These are phyloP conservation scores for Dianthus caryophyllus DNA, from an alignment of 148 eudicot species.

Conservation along the genomic window DNA sequence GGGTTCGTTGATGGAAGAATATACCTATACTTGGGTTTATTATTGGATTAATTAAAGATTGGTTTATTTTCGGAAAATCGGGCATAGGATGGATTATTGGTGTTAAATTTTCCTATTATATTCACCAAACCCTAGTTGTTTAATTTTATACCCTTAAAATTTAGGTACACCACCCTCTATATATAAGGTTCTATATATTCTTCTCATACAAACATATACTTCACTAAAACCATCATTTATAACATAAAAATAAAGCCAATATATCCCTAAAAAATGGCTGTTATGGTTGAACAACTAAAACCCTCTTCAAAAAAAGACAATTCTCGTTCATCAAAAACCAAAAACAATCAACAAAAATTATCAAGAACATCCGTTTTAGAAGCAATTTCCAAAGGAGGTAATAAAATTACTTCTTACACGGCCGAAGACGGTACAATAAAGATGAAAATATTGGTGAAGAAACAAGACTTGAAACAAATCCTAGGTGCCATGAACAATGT, in stretches of 20 bases:
- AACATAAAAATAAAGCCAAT: neutral
- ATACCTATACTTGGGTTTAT: too few relatives aligned
- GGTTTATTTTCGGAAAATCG: too few relatives aligned
- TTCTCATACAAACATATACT: neutral
- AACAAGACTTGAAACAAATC: constrained; percentile 48
- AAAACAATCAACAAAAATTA: constrained; percentile 11
- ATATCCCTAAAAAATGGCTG: constrained; percentile 2
- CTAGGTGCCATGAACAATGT: constrained; percentile 28
- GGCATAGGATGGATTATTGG: too few relatives aligned
- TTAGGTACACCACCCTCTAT: constrained; percentile 20
- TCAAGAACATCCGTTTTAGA: constrained; percentile 28
- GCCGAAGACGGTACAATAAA: constrained; percentile 42
- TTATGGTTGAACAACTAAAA: constrained; percentile 15
- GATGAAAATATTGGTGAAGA: constrained; percentile 52
- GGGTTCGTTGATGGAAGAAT: too few relatives aligned
- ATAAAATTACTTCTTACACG: constrained; percentile 25
- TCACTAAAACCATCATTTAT: neutral
- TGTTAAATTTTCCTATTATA: too few relatives aligned
- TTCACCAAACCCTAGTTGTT: constrained; percentile 11
- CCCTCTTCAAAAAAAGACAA: constrained; percentile 6
- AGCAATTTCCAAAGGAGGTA: constrained; percentile 33
- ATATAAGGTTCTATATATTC: constrained; percentile 6
- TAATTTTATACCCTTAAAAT: neutral
- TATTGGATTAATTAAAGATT: too few relatives aligned
- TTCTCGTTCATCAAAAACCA: constrained; percentile 7